These are phyloP conservation scores for Vigna unguiculata DNA, from an alignment of 306 rosid species.

Conservation along the genomic window DNA sequence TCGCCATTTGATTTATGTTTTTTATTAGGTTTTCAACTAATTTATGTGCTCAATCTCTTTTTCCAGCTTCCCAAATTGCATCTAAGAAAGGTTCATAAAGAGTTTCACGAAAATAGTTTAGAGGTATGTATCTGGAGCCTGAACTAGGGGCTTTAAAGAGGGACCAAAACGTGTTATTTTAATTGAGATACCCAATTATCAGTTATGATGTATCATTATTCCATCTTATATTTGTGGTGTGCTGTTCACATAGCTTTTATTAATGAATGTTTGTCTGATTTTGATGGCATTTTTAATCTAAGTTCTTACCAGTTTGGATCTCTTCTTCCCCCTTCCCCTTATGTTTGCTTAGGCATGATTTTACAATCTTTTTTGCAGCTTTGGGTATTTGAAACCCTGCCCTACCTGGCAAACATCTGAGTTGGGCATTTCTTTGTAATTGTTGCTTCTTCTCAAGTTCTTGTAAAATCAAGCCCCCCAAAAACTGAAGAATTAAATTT, in stretches of 20 bases:
- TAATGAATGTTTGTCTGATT: constrained; percentile 7
- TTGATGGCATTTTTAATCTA: constrained; percentile 1
- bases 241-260: constrained; percentile 1
- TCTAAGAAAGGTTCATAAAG: constrained; percentile 84
- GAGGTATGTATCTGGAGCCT: constrained; percentile 66
- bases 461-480: background rate
- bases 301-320: background rate
- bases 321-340: background rate
- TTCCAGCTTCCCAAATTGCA: constrained; percentile 82
- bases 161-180: constrained; percentile 7
- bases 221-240: background rate
- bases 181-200: constrained; percentile 32
- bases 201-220: constrained; percentile 17
- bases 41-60: constrained; percentile 51
- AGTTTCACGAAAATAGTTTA: constrained; percentile 80
- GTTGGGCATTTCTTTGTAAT: constrained; percentile 14
- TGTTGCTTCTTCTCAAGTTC: constrained; percentile 25
- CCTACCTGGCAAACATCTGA: background rate
- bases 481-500: background rate
- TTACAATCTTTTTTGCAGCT: background rate
- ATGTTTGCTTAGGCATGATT: background rate
- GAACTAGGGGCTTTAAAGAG: background rate
- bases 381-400: background rate
- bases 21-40: constrained; percentile 38
- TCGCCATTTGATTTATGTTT: constrained; percentile 27